These are phyloP conservation scores for Suillus placidus DNA, from an alignment of 768 basidiomycete species.

Conservation along the genomic window DNA sequence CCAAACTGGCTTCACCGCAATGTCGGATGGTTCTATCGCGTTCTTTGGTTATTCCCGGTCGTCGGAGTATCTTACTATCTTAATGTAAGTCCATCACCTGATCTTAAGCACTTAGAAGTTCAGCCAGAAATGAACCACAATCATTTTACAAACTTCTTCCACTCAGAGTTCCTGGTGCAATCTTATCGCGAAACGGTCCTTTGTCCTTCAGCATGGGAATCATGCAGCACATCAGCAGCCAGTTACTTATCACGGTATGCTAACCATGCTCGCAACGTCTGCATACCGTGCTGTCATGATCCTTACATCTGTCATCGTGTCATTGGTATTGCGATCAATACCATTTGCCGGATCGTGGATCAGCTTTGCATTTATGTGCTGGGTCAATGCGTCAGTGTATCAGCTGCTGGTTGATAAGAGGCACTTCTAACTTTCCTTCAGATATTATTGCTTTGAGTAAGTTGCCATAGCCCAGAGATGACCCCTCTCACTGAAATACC, in stretches of 20 bases:
- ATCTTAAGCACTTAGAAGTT: neutral
- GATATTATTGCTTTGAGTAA: slow-evolving; percentile 91
- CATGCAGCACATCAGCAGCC: slow-evolving; percentile 55
- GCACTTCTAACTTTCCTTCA: slow-evolving; percentile 29
- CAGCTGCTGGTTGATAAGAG: slow-evolving; percentile 4
- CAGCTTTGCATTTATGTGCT: slow-evolving; percentile 77
- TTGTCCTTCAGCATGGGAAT: slow-evolving; percentile 68
- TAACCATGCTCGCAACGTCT: slow-evolving; percentile 76
- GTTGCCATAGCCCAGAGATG: slow-evolving; percentile 10
- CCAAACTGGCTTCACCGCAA: slow-evolving; percentile 72
- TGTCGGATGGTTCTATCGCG: slow-evolving; percentile 74
- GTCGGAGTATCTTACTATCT: slow-evolving; percentile 77
- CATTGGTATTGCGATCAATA: slow-evolving; percentile 62
- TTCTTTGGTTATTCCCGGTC: slow-evolving; percentile 80
- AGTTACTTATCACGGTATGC: slow-evolving; percentile 66
- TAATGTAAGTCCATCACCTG: slow-evolving; percentile 56
- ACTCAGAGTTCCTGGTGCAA: slow-evolving; percentile 76
- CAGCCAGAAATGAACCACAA: neutral
- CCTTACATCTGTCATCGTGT: slow-evolving; percentile 70
- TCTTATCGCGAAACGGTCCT: slow-evolving; percentile 74
- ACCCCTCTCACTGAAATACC: slow-evolving; percentile 18
- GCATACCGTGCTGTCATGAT: slow-evolving; percentile 86
- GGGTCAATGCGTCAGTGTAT: slow-evolving; percentile 80
- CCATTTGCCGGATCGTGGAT: slow-evolving; percentile 64
- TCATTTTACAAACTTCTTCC: slow-evolving; percentile 4